These are phyloP conservation scores for Trichoderma pleuroti DNA, from an alignment of 2,329 filamentous ascomycete genomes.

Conservation along the genomic window DNA sequence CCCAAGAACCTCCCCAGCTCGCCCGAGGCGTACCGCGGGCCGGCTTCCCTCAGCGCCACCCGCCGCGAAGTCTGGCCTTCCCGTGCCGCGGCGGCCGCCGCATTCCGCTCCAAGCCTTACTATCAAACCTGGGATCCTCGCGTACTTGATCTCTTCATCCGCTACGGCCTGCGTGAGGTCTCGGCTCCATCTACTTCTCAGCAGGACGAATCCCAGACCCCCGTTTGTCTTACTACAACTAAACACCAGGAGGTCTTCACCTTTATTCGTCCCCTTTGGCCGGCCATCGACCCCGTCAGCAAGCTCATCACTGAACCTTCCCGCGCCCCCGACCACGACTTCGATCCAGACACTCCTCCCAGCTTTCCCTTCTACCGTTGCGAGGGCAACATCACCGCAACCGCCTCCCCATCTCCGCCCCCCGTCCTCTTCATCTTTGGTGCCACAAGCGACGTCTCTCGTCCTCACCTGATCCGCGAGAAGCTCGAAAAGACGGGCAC, in stretches of 20 bases:
- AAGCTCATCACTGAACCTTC: constrained; percentile 45
- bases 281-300: constrained; percentile 39
- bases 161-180: constrained; percentile 70
- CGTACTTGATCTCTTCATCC: constrained; percentile 61
- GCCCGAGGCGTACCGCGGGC: constrained; percentile 31
- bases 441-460: constrained; percentile 53
- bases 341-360: constrained; percentile 37
- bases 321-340: constrained; percentile 45
- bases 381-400: constrained; percentile 56
- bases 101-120: constrained; percentile 64
- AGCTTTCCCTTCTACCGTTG: constrained; percentile 63
- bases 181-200: neutral
- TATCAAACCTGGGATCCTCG: constrained; percentile 79
- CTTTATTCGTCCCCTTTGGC: constrained; percentile 62
- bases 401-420: constrained; percentile 59
- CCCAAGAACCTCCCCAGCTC: no score
- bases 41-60: constrained; percentile 60
- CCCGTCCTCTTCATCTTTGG: constrained; percentile 69
- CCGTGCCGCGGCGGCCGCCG: constrained; percentile 60
- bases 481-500: constrained; percentile 63
- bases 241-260: constrained; percentile 79
- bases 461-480: constrained; percentile 45
- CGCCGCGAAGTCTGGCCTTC: constrained; percentile 83
- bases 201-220: constrained; percentile 30
- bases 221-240: constrained; percentile 73